These are phyloP conservation scores for Cyberlindnera subsufficiens DNA, from an alignment of 805 yeast genomes.

Conservation along the genomic window DNA sequence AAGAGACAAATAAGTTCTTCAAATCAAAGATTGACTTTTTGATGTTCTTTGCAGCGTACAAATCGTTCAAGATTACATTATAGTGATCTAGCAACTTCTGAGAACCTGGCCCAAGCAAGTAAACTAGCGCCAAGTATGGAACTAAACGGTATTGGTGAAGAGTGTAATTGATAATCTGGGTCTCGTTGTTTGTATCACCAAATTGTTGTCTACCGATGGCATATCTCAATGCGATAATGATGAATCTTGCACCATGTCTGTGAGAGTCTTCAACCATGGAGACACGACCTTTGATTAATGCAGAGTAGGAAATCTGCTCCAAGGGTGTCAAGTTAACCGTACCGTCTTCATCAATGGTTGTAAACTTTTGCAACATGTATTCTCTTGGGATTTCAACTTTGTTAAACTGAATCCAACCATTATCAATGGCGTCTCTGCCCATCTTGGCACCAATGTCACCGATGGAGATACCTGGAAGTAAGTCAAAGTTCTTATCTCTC, in stretches of 20 bases:
- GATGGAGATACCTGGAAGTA: slow-evolving; percentile 73
- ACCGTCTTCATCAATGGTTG: slow-evolving; percentile 65
- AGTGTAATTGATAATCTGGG: slow-evolving; percentile 79
- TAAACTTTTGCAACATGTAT: slow-evolving; percentile 76
- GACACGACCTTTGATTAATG: slow-evolving; percentile 84
- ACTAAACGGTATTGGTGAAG: slow-evolving; percentile 83
- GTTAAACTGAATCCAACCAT: slow-evolving; percentile 93
- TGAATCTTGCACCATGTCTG: slow-evolving; percentile 71
- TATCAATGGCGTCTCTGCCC: slow-evolving; percentile 95
- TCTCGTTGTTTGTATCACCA: slow-evolving; percentile 48
- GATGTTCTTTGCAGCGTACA: slow-evolving; percentile 46
- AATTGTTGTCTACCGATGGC: slow-evolving; percentile 59
- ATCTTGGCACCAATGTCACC: slow-evolving; percentile 94
- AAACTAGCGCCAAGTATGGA: slow-evolving; percentile 78
- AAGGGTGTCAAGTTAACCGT: slow-evolving; percentile 69
- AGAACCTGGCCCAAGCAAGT: slow-evolving; percentile 70
- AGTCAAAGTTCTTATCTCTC: slow-evolving; percentile 66
- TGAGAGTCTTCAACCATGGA: slow-evolving; percentile 84
- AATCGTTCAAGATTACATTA: slow-evolving; percentile 40
- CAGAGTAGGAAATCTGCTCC: slow-evolving; percentile 85
- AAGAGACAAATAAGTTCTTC: slow-evolving; percentile 74
- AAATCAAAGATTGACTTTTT: slow-evolving; percentile 50
- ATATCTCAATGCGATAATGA: slow-evolving; percentile 82
- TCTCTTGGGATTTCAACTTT: slow-evolving; percentile 79
- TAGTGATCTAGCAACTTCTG: slow-evolving; percentile 51